These are phyloP conservation scores for Selaginella moellendorffii DNA, from an alignment of 75 land plant genomes.

Conservation along the genomic window DNA sequence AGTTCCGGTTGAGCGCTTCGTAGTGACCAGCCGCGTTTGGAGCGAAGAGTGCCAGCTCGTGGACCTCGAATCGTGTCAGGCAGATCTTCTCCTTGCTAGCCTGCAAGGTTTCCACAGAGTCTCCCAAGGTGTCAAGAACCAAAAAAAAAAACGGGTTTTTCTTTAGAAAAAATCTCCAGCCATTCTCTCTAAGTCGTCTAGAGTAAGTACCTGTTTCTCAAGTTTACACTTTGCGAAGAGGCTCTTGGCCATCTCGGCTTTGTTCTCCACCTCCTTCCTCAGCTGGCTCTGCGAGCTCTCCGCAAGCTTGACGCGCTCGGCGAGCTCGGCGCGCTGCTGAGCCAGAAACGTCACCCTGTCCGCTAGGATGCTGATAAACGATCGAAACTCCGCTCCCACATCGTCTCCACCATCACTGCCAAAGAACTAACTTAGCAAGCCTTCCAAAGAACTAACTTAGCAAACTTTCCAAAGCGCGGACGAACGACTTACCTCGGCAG, in stretches of 20 bases:
- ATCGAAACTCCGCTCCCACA: slow-evolving; percentile 41
- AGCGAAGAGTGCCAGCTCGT: slow-evolving; percentile 90
- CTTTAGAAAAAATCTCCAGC: background rate
- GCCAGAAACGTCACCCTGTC: slow-evolving; percentile 54
- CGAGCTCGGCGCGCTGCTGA: slow-evolving; percentile 28
- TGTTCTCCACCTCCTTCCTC: slow-evolving; percentile 56
- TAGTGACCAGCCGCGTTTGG: slow-evolving; percentile 69
- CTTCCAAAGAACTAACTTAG: no score
- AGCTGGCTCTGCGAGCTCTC: slow-evolving; percentile 49
- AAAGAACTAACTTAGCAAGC: no score
- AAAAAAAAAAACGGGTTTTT: no score
- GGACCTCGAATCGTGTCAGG: slow-evolving; percentile 75
- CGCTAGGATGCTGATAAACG: slow-evolving; percentile 57
- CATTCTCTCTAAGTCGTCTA: background rate
- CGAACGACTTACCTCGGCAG: slow-evolving; percentile 43
- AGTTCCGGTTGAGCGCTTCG: slow-evolving; percentile 76
- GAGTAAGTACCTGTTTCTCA: slow-evolving; percentile 66
- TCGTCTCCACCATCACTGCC: slow-evolving; percentile 53
- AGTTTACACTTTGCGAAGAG: slow-evolving; percentile 66
- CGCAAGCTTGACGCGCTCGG: slow-evolving; percentile 43
- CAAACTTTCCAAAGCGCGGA: no score
- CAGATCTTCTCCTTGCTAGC: slow-evolving; percentile 88
- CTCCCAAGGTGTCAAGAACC: no score
- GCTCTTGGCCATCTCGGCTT: slow-evolving; percentile 54
- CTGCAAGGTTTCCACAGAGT: slow-evolving; percentile 26